Evolutionary conservation across 805 yeast genomes (phyloP), one percentile per base, ranked within the genome.

Genomic region (Starmerella gropengiesseri): DNA sequence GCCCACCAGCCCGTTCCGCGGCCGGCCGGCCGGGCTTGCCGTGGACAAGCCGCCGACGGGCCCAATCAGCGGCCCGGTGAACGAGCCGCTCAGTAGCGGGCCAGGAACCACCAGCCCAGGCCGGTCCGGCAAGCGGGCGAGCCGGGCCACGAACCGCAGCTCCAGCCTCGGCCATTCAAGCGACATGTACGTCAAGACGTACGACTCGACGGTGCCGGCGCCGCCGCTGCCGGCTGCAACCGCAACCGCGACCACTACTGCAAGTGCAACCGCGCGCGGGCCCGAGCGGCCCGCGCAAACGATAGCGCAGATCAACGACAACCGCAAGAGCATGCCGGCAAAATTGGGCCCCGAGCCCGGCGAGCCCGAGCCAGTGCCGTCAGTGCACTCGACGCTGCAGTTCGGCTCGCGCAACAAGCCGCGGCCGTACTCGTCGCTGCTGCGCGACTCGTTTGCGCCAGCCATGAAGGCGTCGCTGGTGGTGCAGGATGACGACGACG

Each of bases 401-500:
- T 40, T 40, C n/a, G 37, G 37, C 12, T 19, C 37, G 25, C 28
- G 30, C 4, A 28, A n/a, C n/a, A 19, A 34, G 11, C 12, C n/a
- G 11, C 37, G 44, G 22, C 44, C 44, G 5, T 25, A 27, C 16
- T 37, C 40, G 5, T 12, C 40, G 23, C 22, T 43, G 16, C 40
- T 43, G 7, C 36, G 32, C 19, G 31, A 29, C 22, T 35, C 44
- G 20, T 29, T 41, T 31, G 29, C 22, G 9, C 31, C 30, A 4
- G 25, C 13, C 2, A 27, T 12, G 12, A 26, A 27, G 23, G 11
- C 22, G 11, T 27, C 31, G 7, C 16, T 18, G 3, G 35, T 16
- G 3, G 20, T 16, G 6, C 32, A 25, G 21, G 41, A 28, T 5
- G 42, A 41, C 5, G 53, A 47, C 17, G 55, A 48, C 31, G 57